Conservation (phyloP, 2,329 filamentous ascomycete species). For the Metarhizium brunneum region DNA sequence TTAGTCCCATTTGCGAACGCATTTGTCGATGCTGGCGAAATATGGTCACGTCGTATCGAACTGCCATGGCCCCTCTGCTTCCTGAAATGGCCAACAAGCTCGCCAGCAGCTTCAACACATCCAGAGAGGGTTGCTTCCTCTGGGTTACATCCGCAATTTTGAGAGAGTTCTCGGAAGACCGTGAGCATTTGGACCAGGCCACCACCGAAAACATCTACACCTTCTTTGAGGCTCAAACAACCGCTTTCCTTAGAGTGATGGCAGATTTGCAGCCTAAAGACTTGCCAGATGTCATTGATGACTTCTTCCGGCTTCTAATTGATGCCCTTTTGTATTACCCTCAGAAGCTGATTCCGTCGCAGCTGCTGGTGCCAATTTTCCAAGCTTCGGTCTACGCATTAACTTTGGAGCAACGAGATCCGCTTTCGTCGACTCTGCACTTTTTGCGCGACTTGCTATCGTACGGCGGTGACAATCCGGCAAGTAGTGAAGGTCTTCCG, state of each 20-base stretch:
- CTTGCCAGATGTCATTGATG: slow-evolving; percentile 79
- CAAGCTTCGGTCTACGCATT: slow-evolving; percentile 80
- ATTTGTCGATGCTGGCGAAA: slow-evolving; percentile 93
- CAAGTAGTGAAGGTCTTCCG: slow-evolving; percentile 47
- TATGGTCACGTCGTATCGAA: slow-evolving; percentile 94
- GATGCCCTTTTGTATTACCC: slow-evolving; percentile 93
- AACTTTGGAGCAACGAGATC: slow-evolving; percentile 82
- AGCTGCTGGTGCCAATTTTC: slow-evolving; percentile 73
- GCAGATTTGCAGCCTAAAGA: slow-evolving; percentile 70
- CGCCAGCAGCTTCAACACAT: slow-evolving; percentile 72
- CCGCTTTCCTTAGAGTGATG: slow-evolving; percentile 80
- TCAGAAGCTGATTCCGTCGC: slow-evolving; percentile 69
- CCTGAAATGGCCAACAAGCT: slow-evolving; percentile 82
- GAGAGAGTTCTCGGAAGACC: slow-evolving; percentile 87
- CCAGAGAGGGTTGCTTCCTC: slow-evolving; percentile 92
- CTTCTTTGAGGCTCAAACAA: slow-evolving; percentile 91
- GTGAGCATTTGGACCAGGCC: slow-evolving; percentile 71
- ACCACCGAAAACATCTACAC: slow-evolving; percentile 83
- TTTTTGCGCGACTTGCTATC: slow-evolving; percentile 86
- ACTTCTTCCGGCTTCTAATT: slow-evolving; percentile 88
- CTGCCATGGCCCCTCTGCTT: slow-evolving; percentile 76
- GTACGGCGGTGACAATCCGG: slow-evolving; percentile 72
- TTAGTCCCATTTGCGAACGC: slow-evolving; percentile 82
- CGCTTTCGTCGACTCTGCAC: slow-evolving; percentile 82
- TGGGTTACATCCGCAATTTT: slow-evolving; percentile 96